Base-by-base conservation (phyloP, 2,329 filamentous ascomycete genomes). In the Teratosphaeriaceae sp. region DNA sequence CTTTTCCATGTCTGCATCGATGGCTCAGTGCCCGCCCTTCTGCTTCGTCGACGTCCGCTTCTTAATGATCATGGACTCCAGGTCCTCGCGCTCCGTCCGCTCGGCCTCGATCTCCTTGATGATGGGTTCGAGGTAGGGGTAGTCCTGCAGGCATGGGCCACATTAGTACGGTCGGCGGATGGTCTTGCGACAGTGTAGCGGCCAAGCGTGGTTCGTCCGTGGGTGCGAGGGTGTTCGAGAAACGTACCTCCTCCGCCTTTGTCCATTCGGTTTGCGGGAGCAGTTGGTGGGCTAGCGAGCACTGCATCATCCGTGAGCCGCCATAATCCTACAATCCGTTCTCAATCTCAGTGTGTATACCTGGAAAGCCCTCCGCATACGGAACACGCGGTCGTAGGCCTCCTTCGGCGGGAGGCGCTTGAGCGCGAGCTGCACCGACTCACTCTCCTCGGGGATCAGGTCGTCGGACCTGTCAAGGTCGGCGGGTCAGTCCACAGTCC, bases 361-460 rank as follows among this genome's bases (percentile, higher is more conserved):
- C 78, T 98, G 92, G 72, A 94, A 82, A 61, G 92, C 90, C 71
- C 92, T 83, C 73, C 92, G 87, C 70, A 98, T 80, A 64, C 92
- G 89, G 83, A 88, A 98, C 67, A 97, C 81, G 67, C 92, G 90
- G 75, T 98, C 92, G 74, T 97, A 97, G 61, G 83, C 78, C 66
- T 92, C 87, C 76, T 94, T 87, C 61, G 87, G 78, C 45, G 85
- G 80, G 50, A 98, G 85, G 66, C 92, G 88, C 78, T 86, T 85
- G 63, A 98, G 79, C 51, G 92, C 92, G 58, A 83, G 78, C 69
- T 92, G 84, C 61, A 95, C 88, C 45, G 76, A 72, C 60, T 92
- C 85, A 75, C 78, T 84, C 74, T 98, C 92, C 72, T 98, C 92
- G 65, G 85, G 80, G 66, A 96, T 85, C 66, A 98, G 73, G 67